Evolutionary conservation across 2,329 filamentous ascomycete species (phyloP).

Genomic region (Ramularia collo-cygni): DNA sequence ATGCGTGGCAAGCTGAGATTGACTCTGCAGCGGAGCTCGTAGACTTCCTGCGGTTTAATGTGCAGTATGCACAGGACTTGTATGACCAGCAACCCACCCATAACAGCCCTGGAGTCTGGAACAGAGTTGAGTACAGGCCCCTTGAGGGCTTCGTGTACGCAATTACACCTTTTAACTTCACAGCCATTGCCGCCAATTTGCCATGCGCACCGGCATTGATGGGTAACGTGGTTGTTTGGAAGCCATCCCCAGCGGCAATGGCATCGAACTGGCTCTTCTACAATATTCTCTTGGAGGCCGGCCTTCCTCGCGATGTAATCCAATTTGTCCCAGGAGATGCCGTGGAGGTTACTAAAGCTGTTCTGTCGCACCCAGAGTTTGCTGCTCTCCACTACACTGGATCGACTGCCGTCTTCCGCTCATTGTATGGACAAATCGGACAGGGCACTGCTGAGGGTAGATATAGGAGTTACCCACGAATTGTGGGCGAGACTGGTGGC

Average conservation of each 20-base stretch:
- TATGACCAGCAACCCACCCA: constrained; percentile 80
- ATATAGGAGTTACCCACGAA: constrained; percentile 78
- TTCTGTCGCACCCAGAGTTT: constrained; percentile 71
- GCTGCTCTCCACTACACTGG: constrained; percentile 93
- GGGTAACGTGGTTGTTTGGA: constrained; percentile 93
- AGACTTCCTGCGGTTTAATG: constrained; percentile 85
- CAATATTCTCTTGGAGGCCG: constrained; percentile 84
- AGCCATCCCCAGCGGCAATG: constrained; percentile 80
- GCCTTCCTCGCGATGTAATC: constrained; percentile 80
- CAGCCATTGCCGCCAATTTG: constrained; percentile 83
- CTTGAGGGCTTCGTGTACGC: constrained; percentile 94
- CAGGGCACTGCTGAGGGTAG: constrained; percentile 71
- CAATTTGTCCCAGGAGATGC: constrained; percentile 90
- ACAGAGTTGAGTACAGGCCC: constrained; percentile 78
- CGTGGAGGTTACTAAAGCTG: constrained; percentile 70
- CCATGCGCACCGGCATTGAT: constrained; percentile 74
- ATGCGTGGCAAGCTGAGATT: constrained; percentile 96
- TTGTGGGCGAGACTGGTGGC: constrained; percentile 84
- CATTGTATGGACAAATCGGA: constrained; percentile 80
- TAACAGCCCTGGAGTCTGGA: constrained; percentile 79
- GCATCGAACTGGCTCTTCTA: constrained; percentile 89
- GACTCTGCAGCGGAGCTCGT: constrained; percentile 84
- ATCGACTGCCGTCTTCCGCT: constrained; percentile 83
- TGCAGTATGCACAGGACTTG: constrained; percentile 83
- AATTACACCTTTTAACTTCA: constrained; percentile 92